A percentile compares a stretch with the other conserved stretches of the same genome.
These are phyloP conservation scores for Retiboletus flavoniger DNA, from an alignment of 1,284 basidiomycete species.

Conservation along the genomic window DNA sequence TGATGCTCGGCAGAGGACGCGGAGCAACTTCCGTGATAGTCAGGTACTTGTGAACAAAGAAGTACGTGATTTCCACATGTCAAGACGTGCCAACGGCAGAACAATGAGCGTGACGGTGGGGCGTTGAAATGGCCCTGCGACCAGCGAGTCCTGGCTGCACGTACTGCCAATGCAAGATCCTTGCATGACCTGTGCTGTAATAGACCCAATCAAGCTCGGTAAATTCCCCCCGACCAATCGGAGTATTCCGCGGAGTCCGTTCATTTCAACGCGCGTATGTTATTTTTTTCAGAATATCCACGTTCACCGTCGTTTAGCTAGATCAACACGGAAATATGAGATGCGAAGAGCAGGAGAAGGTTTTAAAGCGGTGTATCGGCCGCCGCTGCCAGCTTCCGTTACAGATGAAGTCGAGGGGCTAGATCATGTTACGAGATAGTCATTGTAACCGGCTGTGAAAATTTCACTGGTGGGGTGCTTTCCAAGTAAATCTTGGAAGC, in stretches of 20 bases:
- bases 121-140: neutral
- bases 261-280: neutral
- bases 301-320: neutral
- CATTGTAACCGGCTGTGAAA: neutral
- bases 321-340: neutral
- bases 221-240: neutral
- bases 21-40: neutral
- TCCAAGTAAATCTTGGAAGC: neutral
- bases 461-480: neutral
- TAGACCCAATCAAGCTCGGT: neutral
- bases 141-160: neutral
- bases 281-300: neutral
- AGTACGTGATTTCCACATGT: neutral
- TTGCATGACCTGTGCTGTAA: neutral
- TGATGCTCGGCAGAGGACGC: neutral
- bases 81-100: neutral
- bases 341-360: too few relatives aligned
- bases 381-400: neutral
- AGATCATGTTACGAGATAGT: neutral
- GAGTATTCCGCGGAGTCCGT: neutral
- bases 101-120: neutral
- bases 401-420: neutral
- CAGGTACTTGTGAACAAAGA: neutral
- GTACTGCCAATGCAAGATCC: neutral
- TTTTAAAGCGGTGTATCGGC: neutral